Base-by-base conservation (phyloP, 2,329 filamentous ascomycete species). In the Fonsecaea erecta region DNA sequence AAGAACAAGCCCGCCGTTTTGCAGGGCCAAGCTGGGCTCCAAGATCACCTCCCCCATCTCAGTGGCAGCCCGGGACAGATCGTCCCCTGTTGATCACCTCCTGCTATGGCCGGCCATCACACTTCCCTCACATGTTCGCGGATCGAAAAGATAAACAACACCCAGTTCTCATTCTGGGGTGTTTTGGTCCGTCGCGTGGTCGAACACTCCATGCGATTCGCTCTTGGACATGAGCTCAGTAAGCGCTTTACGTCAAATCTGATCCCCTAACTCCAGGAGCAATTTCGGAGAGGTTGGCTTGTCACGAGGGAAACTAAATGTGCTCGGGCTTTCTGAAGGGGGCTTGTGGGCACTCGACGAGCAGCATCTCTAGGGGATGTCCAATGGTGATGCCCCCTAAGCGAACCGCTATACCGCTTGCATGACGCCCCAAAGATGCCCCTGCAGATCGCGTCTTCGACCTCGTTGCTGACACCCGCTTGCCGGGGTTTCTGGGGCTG, bases 211-310 rank as follows among this genome's bases (percentile, higher is more conserved):
- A 67, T 64, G 65, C 61, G 61, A 67, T 67, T 67, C 56, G 65
- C 52, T 24, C 37, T 53, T 26, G 28, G 32, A 34, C 24, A 9
- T 51, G 55, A 58, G 14, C 16, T 56, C 66, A 55, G 57, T 64
- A 54, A 66, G 57, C 60, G 58, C 62, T 52, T 68, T 68, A 68
- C 63, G 66, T 68, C 66, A 68, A 68, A 68, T 35, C 18, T 53
- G 43, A 52, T 30, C 26, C 46, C 54, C 40, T 34, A 7, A 37
- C 40, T 55, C 34, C 54, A 30, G 53, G 48, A 60, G 63, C 66
- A 68, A 68, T 68, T 57, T 68, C 63, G 60, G 48, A 48, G 18
- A 37, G 56, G 21, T 40, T 58, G 60, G 48, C 56, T 59, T 64
- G 63, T 68, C 63, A 66, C 56, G 63, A 60, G 66, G 60, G 37